Base-by-base conservation (phyloP, 2,329 filamentous ascomycete genomes). In the Aspergillus udagawae region DNA sequence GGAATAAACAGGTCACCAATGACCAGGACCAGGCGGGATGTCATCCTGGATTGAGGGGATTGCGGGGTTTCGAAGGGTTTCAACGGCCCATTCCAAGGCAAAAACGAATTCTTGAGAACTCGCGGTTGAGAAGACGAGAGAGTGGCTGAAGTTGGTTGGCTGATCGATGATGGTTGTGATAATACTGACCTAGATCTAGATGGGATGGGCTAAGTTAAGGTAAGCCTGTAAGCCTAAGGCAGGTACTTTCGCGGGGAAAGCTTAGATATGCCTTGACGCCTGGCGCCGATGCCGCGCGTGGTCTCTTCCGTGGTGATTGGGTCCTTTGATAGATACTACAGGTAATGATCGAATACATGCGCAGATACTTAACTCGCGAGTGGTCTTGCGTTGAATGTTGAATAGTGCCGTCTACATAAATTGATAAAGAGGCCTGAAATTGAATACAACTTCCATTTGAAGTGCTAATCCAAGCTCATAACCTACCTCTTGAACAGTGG, bases 1-100 rank as follows among this genome's bases (percentile, higher is more conserved):
- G 92, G 92, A 77, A 96, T 96, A 80, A 96, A 92, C 54, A 96
- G 85, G 79, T 96, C 92, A 74, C 91, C 91, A 67, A 96, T 91
- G 71, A 94, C 91, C 72, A 96, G 85, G 72, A 96, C 92, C 65
- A 96, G 83, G 77, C 93, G 91, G 63, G 91, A 91, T 80, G 93
- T 91, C 81, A 86, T 88, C 53, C 55, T 72, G 68, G 56, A 65
- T 55, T 57, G 56, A 48, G 44, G 50, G 62, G 35, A 49, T 28
- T 51, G 44, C 12, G 49, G 14, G 57, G 41, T 49, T 57, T 60
- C 49, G 57, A 48, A 59, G 29, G 41, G 52, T 52, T 71, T 71
- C 64, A 72, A 72, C 56, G 59, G 63, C 60, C 63, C 67, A 70
- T 70, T 63, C 66, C 64, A 65, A 47, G 58, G 38, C 29, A 38